Conservation (phyloP, 305 asterid genomes). For the Ajuga reptans region DNA sequence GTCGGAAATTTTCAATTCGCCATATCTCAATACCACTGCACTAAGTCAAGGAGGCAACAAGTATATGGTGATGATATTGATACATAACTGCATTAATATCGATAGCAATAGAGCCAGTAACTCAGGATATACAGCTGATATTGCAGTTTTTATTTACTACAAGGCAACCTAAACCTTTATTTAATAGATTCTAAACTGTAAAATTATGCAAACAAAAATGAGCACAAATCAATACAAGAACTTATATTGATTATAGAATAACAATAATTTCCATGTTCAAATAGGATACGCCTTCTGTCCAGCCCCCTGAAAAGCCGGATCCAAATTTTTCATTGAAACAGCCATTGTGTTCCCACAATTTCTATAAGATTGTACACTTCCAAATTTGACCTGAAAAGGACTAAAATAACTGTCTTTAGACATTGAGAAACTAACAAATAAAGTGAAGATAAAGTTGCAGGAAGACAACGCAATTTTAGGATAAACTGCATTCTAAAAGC, state of each 20-base stretch:
- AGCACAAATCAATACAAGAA: slow-evolving; percentile 10
- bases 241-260: not conserved
- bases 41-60: slow-evolving; percentile 35
- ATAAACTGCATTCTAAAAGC: slow-evolving; percentile 13
- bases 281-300: slow-evolving; percentile 82
- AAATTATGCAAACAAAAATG: not conserved
- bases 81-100: not conserved
- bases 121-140: not conserved
- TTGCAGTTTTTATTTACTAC: not conserved
- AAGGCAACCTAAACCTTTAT: not conserved
- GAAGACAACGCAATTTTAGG: not conserved
- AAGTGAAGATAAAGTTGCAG: slow-evolving; percentile 1
- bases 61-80: slow-evolving; percentile 3
- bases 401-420: slow-evolving; percentile 4
- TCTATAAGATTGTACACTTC: slow-evolving; percentile 7
- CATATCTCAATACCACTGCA: slow-evolving; percentile 77
- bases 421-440: slow-evolving; percentile 17
- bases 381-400: slow-evolving; percentile 31
- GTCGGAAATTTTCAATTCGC: slow-evolving; percentile 65
- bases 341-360: slow-evolving; percentile 50
- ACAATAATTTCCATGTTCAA: not conserved
- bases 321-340: slow-evolving; percentile 79
- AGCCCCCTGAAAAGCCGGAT: slow-evolving; percentile 76
- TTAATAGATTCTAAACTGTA: not conserved
- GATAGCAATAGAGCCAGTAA: not conserved